Base-by-base conservation (phyloP, 495 filamentous ascomycete genomes). In the Penicillium argentinense region DNA sequence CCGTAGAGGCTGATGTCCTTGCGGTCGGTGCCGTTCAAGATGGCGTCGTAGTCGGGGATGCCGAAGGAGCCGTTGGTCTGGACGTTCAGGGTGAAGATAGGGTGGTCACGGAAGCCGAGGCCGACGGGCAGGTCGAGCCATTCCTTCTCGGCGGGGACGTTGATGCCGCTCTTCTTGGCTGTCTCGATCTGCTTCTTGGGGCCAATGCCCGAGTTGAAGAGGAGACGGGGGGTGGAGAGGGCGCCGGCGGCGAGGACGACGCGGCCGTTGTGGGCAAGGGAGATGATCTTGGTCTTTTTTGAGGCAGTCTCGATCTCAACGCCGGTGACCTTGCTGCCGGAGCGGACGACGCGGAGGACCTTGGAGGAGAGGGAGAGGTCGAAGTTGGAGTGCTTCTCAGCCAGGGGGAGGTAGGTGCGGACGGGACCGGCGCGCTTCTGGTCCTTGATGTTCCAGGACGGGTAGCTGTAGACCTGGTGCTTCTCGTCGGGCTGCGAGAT, bases 51-150 rank as follows among this genome's bases (percentile, higher is more conserved):
- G 71, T 87, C 81, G 50, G 85, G 85, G 51, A 81, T 72, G 7
- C 68, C 70, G 22, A 86, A 76, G 40, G 75, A 68, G 32, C 78
- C 76, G 51, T 87, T 81, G 28, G 72, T 75, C 47, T 88, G 74
- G n/a, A 60, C 52, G 41, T 83, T 75, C 13, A 81, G 72, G 56
- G 86, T 78, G 50, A 87, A 89, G 63, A 87, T 86, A 46, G 81
- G 73, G 63, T 91, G 86, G 59, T 90, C 87, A 48, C 82, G 78
- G 30, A 89, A 62, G 57, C 87, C 88, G 56, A 85, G 75, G 18
- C 87, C 87, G 14, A 91, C 86, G 16, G 87, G 87, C 12, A 87
- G 72, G 50, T 81, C 70, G 57, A 91, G 85, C 86, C 86, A 89
- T 13, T 79, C 55, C 1, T 62, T 53, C 71, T 83, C 74, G n/a